phyloP scores from a whole-genome alignment of 176 grass and related monocot genomes.

The Avena eriantha region DNA sequence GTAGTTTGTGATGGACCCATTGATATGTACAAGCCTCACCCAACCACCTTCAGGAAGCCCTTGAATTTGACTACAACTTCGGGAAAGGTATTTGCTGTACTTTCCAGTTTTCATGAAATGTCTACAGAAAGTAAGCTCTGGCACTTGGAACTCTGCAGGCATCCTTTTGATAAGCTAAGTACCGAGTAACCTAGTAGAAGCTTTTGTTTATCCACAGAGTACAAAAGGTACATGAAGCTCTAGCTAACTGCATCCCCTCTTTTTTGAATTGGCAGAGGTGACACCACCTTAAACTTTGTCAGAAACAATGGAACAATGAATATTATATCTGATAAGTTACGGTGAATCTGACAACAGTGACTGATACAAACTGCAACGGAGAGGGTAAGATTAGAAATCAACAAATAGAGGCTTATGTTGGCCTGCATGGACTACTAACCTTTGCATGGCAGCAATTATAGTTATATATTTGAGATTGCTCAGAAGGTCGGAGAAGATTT shows the following conservation, averaged over 20 bases:
- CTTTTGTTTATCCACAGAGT: conserved; percentile 1
- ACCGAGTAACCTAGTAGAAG: background rate
- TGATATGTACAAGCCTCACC: conserved; percentile 1
- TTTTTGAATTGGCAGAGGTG: conserved; percentile 37
- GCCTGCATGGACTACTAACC: background rate
- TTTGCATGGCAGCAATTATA: background rate
- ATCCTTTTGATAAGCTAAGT: conserved; percentile 32
- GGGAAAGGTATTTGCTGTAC: conserved; percentile 1
- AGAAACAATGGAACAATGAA: background rate
- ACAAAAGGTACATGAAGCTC: background rate
- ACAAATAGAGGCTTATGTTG: background rate
- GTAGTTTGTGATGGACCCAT: background rate
- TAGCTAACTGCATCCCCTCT: conserved; percentile 8
- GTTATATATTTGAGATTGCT: conserved; percentile 22
- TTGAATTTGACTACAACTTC: conserved; percentile 20
- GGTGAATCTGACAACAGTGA: background rate
- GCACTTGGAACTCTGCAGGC: background rate
- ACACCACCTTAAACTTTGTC: conserved; percentile 14
- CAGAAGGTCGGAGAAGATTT: conserved; percentile 7
- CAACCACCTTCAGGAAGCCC: conserved; percentile 1
- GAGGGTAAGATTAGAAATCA: background rate
- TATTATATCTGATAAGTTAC: conserved; percentile 9
- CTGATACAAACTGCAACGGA: conserved; percentile 16
- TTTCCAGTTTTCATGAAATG: conserved; percentile 32
- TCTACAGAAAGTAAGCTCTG: conserved; percentile 34